Conservation (phyloP, 1,284 basidiomycete species). For the Golubevia pallescens region DNA sequence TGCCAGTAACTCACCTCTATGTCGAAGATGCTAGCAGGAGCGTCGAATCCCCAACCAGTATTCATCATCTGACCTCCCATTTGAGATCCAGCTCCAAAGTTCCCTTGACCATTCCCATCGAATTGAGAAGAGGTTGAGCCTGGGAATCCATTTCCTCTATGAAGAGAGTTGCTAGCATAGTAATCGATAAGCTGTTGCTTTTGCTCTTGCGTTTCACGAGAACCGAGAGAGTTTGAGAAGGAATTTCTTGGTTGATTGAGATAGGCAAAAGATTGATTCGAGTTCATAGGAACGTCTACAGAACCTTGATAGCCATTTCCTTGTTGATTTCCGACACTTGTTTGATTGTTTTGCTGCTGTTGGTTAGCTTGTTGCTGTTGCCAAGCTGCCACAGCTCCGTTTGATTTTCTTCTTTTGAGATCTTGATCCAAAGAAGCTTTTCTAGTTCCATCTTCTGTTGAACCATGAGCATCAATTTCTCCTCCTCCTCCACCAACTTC, state of each 20-base stretch:
- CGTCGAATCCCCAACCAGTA: neutral
- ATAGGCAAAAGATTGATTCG: neutral
- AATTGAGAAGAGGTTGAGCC: neutral
- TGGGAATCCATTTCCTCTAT: neutral
- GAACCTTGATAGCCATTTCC: neutral
- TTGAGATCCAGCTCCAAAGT: neutral
- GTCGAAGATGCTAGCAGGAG: neutral
- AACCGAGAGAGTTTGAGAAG: neutral
- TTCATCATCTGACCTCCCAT: neutral
- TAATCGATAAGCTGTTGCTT: slow-evolving; percentile 2
- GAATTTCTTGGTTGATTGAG: neutral
- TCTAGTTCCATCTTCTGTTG: slow-evolving; percentile 1
- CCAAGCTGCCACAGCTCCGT: neutral
- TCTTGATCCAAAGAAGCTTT: slow-evolving; percentile 6
- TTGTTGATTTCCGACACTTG: neutral
- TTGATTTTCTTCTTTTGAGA: slow-evolving; percentile 3
- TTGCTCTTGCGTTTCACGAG: neutral
- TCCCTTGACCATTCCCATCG: neutral
- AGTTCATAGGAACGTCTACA: neutral
- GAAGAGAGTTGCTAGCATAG: neutral
- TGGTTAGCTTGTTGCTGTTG: slow-evolving; percentile 9
- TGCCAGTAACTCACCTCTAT: neutral
- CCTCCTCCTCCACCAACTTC: slow-evolving; percentile 11
- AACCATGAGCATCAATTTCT: neutral
- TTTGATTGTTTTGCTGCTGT: slow-evolving; percentile 13